Base-by-base conservation (phyloP, 2,329 filamentous ascomycete genomes). In the Cercospora sojina region DNA sequence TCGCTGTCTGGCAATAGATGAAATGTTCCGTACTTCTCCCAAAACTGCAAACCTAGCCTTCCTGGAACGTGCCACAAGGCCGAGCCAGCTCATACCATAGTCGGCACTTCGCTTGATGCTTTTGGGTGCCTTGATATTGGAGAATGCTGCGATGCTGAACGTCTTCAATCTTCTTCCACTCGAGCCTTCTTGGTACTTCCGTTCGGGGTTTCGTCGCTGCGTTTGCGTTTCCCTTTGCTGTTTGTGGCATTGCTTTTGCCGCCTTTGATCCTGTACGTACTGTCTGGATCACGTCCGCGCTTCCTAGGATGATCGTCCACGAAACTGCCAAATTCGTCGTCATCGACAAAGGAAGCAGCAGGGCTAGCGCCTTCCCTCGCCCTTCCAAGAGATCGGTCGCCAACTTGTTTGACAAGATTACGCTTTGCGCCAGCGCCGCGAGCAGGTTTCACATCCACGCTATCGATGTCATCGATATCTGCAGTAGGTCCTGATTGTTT, bases 371-470 rank as follows among this genome's bases (percentile, higher is more conserved):
- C 73, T 69, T 71, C 78, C 72, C 74, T 65, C n/a, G 77, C 76
- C 23, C 74, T 69, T 47, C 75, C 76, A 18, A 78, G 67, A 18
- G 76, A 76, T 23, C 75, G 69, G 68, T 78, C 77, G 9, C 75
- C 77, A 16, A 78, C 72, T 62, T 76, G 74, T 66, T 78, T 77
- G 23, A 76, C 77, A 51, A 78, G 71, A 59, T 76, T 77, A 57
- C 68, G 64, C 60, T 69, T 71, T 18, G 68, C 69, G 43, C 59
- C 66, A 31, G 68, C 79, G 79, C 60, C 81, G 3, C 71, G 66
- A 76, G 78, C 62, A 81, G 82, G 71, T 91, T 77, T 96, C 90
- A 20, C 96, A 81, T 81, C 96, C 91, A 66, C 92, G 89, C 78
- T 97, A 86, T 76, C 92, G 89, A 69, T 92, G 87, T 74, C 74